A percentile compares a stretch with the other conserved stretches of the same genome.
phyloP scores from a whole-genome alignment of 371 early-diverging fungal species.

The Amoeboaphelidium occidentale region DNA sequence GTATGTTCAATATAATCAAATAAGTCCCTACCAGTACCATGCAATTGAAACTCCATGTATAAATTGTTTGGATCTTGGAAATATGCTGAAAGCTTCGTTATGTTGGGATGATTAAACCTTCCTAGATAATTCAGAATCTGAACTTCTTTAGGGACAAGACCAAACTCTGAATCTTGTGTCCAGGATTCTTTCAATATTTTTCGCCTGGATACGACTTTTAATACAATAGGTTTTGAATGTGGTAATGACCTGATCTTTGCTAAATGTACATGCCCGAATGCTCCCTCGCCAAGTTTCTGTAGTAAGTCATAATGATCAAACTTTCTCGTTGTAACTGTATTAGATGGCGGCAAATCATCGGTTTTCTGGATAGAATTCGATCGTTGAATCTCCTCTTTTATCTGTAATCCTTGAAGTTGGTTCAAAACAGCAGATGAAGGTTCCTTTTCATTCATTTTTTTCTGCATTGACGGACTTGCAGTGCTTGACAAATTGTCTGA shows the following conservation, averaged over 20 bases:
- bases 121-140: neutral
- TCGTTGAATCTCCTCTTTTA: neutral
- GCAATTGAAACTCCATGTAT: neutral
- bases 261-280: neutral
- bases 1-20: slow-evolving; percentile 1
- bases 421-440: neutral
- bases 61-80: slow-evolving; percentile 1
- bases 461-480: neutral
- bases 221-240: neutral
- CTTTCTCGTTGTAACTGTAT: neutral
- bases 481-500: neutral
- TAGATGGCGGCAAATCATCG: neutral
- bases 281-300: neutral
- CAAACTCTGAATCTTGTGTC: neutral
- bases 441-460: neutral
- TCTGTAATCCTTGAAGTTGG: neutral
- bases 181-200: neutral
- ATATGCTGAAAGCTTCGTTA: neutral
- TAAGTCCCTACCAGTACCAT: slow-evolving; percentile 2
- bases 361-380: neutral
- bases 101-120: neutral
- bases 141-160: neutral
- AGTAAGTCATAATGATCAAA: slow-evolving; percentile 1
- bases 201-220: neutral
- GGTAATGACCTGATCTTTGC: neutral